Conservation (phyloP, 2,329 filamentous ascomycete species). For the Hawksworthiomyces lignivorus region DNA sequence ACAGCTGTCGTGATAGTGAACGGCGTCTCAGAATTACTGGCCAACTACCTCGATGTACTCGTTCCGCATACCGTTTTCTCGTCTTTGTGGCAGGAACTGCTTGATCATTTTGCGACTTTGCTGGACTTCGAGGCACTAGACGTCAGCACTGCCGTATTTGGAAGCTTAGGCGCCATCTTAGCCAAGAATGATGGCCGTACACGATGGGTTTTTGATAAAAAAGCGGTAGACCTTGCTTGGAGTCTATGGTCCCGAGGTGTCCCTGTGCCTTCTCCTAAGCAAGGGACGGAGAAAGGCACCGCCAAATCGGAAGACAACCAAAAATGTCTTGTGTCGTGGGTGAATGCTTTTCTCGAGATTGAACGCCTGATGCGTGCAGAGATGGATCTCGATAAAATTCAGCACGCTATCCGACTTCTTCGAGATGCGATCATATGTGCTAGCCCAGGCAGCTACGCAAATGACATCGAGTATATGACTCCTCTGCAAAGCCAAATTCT, state of each 20-base stretch:
- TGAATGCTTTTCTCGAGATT: conserved; percentile 65
- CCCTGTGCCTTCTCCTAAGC: conserved; percentile 39
- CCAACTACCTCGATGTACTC: conserved; percentile 68
- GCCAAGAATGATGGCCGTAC: conserved; percentile 38
- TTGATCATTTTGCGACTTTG: conserved; percentile 59
- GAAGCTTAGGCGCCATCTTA: conserved; percentile 57
- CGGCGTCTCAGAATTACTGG: conserved; percentile 64
- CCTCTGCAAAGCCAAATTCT: conserved; percentile 64
- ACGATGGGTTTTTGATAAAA: conserved; percentile 37
- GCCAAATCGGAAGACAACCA: conserved; percentile 59
- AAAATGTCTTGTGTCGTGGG: conserved; percentile 77
- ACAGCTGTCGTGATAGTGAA: conserved; percentile 68
- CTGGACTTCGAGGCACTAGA: conserved; percentile 58
- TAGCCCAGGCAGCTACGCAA: conserved; percentile 58
- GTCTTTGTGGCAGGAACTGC: conserved; percentile 65
- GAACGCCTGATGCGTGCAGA: conserved; percentile 65
- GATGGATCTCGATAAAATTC: conserved; percentile 54
- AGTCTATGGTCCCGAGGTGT: conserved; percentile 60
- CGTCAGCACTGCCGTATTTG: conserved; percentile 64
- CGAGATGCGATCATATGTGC: conserved; percentile 64
- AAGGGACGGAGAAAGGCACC: conserved; percentile 21
- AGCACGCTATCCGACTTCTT: conserved; percentile 63
- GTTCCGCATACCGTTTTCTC: conserved; percentile 59
- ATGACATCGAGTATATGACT: conserved; percentile 66
- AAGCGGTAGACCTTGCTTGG: conserved; percentile 57